Percentiles rank a stretch among this genome's conserved stretches.
phyloP scores from a whole-genome alignment of 768 basidiomycete genomes.

The Auriscalpium vulgare region DNA sequence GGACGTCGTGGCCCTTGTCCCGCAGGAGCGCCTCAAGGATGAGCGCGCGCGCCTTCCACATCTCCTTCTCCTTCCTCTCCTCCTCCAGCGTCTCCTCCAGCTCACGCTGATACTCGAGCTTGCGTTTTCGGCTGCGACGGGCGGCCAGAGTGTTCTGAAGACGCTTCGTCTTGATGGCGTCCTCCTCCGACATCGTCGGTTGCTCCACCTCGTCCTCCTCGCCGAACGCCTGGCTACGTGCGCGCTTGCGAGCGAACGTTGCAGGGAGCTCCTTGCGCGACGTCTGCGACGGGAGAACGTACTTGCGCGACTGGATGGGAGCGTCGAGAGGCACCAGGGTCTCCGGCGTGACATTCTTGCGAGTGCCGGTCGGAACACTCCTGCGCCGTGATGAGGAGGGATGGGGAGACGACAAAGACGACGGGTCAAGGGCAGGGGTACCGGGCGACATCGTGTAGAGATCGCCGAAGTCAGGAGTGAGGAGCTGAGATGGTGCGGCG shows the following conservation, averaged over 20 bases:
- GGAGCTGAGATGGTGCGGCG: conserved; percentile 5
- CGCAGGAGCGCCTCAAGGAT: conserved; percentile 42
- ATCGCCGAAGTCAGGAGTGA: conserved; percentile 24
- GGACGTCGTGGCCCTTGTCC: conserved; percentile 50
- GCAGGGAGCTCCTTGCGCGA: conserved; percentile 75
- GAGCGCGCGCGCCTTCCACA: conserved; percentile 52
- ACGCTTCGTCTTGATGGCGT: conserved; percentile 72
- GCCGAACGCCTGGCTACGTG: conserved; percentile 37
- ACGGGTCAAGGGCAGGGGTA: conserved; percentile 39
- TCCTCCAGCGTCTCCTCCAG: conserved; percentile 51
- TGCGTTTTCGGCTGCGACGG: conserved; percentile 67
- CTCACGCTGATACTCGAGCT: conserved; percentile 57
- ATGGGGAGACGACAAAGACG: conserved; percentile 27
- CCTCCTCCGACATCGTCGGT: conserved; percentile 44
- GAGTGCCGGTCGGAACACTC: conserved; percentile 51
- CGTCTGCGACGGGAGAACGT: conserved; percentile 62
- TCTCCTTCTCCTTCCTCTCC: conserved; percentile 49
- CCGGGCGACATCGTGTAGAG: conserved; percentile 44
- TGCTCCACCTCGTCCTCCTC: conserved; percentile 37
- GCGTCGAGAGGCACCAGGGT: conserved; percentile 64
- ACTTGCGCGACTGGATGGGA: conserved; percentile 74
- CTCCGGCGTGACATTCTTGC: conserved; percentile 60
- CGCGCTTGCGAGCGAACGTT: conserved; percentile 60
- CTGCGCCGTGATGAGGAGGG: conserved; percentile 24
- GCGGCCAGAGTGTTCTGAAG: conserved; percentile 83